Percentiles rank a stretch among this genome's conserved stretches.
phyloP scores from a whole-genome alignment of 2,329 filamentous ascomycete species.

The Aspergillus oerlinghausenensis region DNA sequence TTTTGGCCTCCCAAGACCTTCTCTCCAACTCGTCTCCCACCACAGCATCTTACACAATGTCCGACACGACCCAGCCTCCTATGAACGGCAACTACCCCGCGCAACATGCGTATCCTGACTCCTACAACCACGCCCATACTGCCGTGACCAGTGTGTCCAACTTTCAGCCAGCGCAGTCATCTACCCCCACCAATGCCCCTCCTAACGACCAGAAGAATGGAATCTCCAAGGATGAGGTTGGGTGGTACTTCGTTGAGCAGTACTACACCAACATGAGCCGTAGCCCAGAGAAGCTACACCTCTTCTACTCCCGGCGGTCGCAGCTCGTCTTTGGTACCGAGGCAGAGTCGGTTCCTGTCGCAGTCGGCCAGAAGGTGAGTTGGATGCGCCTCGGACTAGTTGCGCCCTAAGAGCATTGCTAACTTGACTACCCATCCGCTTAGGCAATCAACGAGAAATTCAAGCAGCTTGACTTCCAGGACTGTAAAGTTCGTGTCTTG shows the following conservation, averaged over 20 bases:
- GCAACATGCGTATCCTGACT: constrained; percentile 37
- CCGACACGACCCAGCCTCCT: constrained; percentile 37
- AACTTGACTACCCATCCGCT: constrained; percentile 13
- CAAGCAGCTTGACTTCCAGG: constrained; percentile 86
- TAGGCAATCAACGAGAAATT: constrained; percentile 93
- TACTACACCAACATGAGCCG: constrained; percentile 98
- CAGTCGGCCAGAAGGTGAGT: constrained; percentile 79
- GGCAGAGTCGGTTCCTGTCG: constrained; percentile 80
- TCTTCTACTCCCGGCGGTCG: constrained; percentile 95
- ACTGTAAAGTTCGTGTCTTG: constrained; percentile 96
- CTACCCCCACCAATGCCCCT: constrained; percentile 36
- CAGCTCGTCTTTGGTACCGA: constrained; percentile 92
- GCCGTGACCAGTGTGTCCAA: constrained; percentile 32
- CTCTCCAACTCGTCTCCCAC: constrained; percentile 2
- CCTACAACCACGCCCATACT: constrained; percentile 31
- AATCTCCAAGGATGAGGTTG: constrained; percentile 84
- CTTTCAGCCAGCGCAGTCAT: constrained; percentile 38
- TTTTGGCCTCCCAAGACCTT: not conserved
- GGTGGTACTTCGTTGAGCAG: constrained; percentile 99
- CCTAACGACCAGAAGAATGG: constrained; percentile 37
- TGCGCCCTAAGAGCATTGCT: not conserved
- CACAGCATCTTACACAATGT: constrained; percentile 27
- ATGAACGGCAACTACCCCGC: constrained; percentile 40
- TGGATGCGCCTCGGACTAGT: constrained; percentile 1
- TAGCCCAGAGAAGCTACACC: constrained; percentile 84